Evolutionary conservation across 2,329 filamentous ascomycete genomes (phyloP).

Genomic region (Diaporthe sp.): DNA sequence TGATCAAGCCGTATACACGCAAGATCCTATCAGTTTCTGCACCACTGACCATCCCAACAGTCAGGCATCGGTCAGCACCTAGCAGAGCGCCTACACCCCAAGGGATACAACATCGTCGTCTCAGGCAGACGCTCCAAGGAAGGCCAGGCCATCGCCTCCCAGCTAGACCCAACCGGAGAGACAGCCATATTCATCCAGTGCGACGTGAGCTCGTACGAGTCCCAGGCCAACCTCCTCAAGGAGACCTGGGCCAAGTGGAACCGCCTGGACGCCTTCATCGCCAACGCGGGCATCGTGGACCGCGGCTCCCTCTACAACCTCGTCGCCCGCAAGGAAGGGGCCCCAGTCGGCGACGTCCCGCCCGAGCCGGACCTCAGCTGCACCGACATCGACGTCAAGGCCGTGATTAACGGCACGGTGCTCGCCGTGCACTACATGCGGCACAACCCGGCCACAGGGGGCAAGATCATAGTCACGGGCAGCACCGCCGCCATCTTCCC

Average conservation of each 20-base stretch:
- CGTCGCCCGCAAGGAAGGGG: slow-evolving; percentile 31
- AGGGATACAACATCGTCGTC: slow-evolving; percentile 1
- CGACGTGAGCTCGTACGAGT: slow-evolving; percentile 58
- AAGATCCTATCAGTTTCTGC: not conserved
- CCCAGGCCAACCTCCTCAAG: slow-evolving; percentile 54
- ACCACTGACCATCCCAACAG: not conserved
- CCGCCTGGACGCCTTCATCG: slow-evolving; percentile 58
- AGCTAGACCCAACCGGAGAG: not conserved
- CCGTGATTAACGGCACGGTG: slow-evolving; percentile 59
- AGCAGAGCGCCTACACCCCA: not conserved
- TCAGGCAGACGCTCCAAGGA: not conserved
- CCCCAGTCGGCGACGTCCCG: slow-evolving; percentile 45
- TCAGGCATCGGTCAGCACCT: not conserved
- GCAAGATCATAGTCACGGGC: slow-evolving; percentile 55
- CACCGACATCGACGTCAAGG: slow-evolving; percentile 63
- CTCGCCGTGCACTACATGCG: slow-evolving; percentile 65
- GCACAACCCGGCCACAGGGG: slow-evolving; percentile 52
- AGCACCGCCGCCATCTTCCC: slow-evolving; percentile 56
- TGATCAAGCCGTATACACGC: not conserved
- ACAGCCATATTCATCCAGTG: slow-evolving; percentile 7
- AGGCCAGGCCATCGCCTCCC: not conserved
- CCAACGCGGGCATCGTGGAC: slow-evolving; percentile 63
- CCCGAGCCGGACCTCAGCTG: slow-evolving; percentile 54
- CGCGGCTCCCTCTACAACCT: slow-evolving; percentile 55
- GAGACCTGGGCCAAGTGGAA: slow-evolving; percentile 54